These are phyloP conservation scores for Trichophyton benhamiae DNA, from an alignment of 2,329 filamentous ascomycete genomes.

Conservation along the genomic window DNA sequence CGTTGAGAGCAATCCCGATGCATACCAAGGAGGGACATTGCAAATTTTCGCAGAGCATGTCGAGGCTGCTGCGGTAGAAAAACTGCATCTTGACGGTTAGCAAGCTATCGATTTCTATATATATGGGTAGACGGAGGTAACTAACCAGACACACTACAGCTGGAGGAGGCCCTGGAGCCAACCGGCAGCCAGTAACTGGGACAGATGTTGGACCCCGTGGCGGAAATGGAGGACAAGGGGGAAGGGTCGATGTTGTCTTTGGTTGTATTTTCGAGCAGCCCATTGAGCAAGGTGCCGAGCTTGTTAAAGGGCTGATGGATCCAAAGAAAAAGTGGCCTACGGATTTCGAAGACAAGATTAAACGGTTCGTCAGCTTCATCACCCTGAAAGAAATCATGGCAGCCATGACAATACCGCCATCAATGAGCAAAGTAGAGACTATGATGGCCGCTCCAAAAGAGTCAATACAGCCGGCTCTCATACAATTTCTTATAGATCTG, in stretches of 20 bases:
- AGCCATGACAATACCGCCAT: not conserved
- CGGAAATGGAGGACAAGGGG: not conserved
- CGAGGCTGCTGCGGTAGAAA: not conserved
- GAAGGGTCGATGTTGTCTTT: not conserved
- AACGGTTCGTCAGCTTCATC: not conserved
- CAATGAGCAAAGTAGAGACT: not conserved
- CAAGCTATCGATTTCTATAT: not conserved
- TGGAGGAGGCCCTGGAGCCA: not conserved
- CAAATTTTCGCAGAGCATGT: not conserved
- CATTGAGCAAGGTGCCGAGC: not conserved
- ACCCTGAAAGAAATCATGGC: not conserved
- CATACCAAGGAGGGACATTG: not conserved
- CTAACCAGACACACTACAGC: not conserved
- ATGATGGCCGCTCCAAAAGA: not conserved
- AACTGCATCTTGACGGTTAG: not conserved
- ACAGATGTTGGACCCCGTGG: not conserved
- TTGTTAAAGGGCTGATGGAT: not conserved
- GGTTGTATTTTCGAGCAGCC: not conserved
- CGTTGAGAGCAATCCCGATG: not conserved
- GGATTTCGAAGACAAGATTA: not conserved
- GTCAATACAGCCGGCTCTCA: not conserved
- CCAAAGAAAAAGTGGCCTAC: not conserved
- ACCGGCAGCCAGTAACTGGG: not conserved
- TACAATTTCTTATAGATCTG: not conserved
- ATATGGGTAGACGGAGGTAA: not conserved